A percentile compares a stretch with the other conserved stretches of the same genome.
These are phyloP conservation scores for Aureobasidium sp. DNA, from an alignment of 2,329 filamentous ascomycete species.

Conservation along the genomic window DNA sequence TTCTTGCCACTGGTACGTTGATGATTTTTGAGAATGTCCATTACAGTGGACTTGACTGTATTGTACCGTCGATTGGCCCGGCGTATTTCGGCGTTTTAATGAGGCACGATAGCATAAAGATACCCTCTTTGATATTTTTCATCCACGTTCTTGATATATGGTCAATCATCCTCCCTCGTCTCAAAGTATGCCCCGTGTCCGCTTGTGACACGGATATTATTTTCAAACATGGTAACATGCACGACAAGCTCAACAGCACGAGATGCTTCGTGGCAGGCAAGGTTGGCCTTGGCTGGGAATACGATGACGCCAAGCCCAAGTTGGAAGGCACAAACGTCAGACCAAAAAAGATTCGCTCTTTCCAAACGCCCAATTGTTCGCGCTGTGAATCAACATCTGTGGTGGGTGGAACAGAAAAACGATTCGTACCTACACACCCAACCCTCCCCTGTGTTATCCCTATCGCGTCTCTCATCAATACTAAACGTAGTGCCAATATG, in stretches of 20 bases:
- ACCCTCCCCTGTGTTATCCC: background rate
- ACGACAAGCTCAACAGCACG: constrained; percentile 4
- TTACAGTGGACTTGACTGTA: background rate
- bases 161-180: background rate
- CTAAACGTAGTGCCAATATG: constrained; percentile 8
- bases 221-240: constrained; percentile 10
- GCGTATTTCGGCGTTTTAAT: background rate
- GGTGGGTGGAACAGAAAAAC: background rate
- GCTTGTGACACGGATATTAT: background rate
- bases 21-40: background rate
- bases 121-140: background rate
- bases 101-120: constrained; percentile 11
- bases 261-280: constrained; percentile 1
- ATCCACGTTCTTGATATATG: background rate
- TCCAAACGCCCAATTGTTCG: background rate
- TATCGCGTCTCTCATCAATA: background rate
- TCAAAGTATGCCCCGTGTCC: background rate
- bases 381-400: background rate
- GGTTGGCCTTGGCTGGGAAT: background rate
- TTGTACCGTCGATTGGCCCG: background rate
- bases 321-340: constrained; percentile 1
- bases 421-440: background rate
- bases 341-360: background rate
- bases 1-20: background rate
- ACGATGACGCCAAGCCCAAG: constrained; percentile 4